A percentile compares a stretch with the other conserved stretches of the same genome.
phyloP scores from a whole-genome alignment of 768 basidiomycete species.

The Leccinum truebloodii region DNA sequence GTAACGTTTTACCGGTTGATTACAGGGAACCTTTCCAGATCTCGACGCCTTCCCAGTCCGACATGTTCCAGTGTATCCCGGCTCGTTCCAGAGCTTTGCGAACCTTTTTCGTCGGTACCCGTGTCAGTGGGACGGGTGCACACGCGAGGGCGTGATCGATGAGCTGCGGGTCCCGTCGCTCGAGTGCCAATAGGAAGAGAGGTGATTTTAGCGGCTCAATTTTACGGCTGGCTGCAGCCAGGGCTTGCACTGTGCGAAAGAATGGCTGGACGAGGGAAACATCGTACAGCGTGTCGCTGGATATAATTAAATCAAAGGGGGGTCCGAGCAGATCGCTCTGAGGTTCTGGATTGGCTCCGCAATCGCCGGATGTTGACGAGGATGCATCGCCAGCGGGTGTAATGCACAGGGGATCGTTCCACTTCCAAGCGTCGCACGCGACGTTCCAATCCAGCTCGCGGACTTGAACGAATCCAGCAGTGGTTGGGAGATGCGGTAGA shows the following conservation, averaged over 20 bases:
- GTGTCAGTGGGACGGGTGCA: slow-evolving; percentile 60
- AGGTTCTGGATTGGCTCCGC: slow-evolving; percentile 15
- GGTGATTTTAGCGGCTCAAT: slow-evolving; percentile 1
- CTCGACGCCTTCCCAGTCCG: slow-evolving; percentile 82
- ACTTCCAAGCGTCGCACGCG: slow-evolving; percentile 54
- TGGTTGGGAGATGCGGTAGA: slow-evolving; percentile 24
- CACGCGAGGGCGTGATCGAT: slow-evolving; percentile 58
- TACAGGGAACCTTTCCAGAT: slow-evolving; percentile 54
- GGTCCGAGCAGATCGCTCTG: slow-evolving; percentile 37
- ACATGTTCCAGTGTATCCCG: slow-evolving; percentile 57
- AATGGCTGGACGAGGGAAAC: slow-evolving; percentile 64
- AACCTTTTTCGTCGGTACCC: slow-evolving; percentile 60
- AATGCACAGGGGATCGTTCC: slow-evolving; percentile 41
- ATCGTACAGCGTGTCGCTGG: slow-evolving; percentile 82
- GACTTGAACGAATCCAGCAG: slow-evolving; percentile 53
- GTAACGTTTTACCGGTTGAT: neutral
- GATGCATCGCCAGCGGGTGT: slow-evolving; percentile 33
- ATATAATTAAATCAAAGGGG: slow-evolving; percentile 75
- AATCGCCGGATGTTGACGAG: slow-evolving; percentile 10
- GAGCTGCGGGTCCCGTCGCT: slow-evolving; percentile 72
- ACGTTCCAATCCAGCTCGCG: slow-evolving; percentile 74
- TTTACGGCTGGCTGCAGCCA: slow-evolving; percentile 36
- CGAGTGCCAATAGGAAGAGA: slow-evolving; percentile 54
- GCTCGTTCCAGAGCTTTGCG: slow-evolving; percentile 59
- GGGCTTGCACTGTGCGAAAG: slow-evolving; percentile 60